Evolutionary conservation across 345 rosid species (phyloP), one percentile per base, ranked within the genome.

Genomic region (Bruguiera gymnorhiza): DNA sequence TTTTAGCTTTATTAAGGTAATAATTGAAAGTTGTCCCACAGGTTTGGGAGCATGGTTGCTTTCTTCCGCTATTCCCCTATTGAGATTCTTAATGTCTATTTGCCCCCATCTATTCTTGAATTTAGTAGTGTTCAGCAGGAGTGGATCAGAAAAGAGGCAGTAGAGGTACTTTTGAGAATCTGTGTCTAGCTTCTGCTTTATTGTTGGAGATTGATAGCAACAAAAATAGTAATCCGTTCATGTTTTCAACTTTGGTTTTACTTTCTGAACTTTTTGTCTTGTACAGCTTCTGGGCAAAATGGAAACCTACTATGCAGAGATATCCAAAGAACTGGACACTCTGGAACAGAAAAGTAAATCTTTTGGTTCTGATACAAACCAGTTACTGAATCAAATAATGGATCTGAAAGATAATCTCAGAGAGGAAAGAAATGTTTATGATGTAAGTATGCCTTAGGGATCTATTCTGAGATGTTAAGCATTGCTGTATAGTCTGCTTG

Each of bases 41-140:
- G 99, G 82, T 88, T 84, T 65, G 99, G 99, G 62, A 85, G 84
- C 81, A 90, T 92, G 99, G 96, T 96, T 84, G 98, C 93, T 0
- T 88, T 96, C 86, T 96, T 96, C 82, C 88, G 92, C 68, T 96
- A 90, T 77, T 96, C 99, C 57, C 98, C 98, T 13, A 86, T 90
- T 70, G 89, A 92, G 69, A 96, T 96, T 77, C 92, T 82, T 54
- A 83, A 89, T 31, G 97, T 96, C 54, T 80, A 75, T 74, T 69
- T 96, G 68, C 99, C 99, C 4, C 95, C 97, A 16, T 78, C 85
- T 8, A 58, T 82, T 76, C 94, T 96, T 65, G 96, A 92, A 70
- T 90, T 92, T 78, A 73, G 75, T 68, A 82, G 81, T 68, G 73
- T 67, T 69, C 98, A 87, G 72, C 98, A 70, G 54, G 91, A 87